A percentile compares a stretch with the other conserved stretches of the same genome.
Evolutionary conservation across 139 green algal genomes (phyloP).

Genomic region (Trebouxia sp.): DNA sequence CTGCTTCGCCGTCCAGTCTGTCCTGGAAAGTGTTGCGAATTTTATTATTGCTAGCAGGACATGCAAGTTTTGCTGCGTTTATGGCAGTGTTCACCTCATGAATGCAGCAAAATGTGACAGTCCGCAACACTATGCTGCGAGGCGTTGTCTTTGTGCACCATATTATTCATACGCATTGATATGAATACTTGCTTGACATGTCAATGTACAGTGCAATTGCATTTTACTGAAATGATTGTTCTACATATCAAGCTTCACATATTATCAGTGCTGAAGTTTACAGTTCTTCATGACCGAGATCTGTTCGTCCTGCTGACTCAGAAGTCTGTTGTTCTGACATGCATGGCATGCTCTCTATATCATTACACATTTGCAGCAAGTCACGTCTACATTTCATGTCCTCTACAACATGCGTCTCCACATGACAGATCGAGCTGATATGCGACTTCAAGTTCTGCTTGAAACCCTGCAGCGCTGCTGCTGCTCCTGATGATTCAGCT

Average conservation of each 20-base stretch:
- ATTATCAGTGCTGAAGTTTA: neutral
- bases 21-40: too few relatives aligned
- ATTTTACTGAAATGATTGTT: too few relatives aligned
- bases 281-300: neutral
- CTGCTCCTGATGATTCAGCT: neutral
- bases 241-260: too few relatives aligned
- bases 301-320: neutral
- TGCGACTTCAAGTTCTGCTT: conserved; percentile 1
- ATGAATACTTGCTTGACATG: too few relatives aligned
- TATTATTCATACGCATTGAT: too few relatives aligned
- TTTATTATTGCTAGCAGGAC: neutral
- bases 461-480: neutral
- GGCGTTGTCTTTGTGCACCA: too few relatives aligned
- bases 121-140: too few relatives aligned
- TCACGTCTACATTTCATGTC: conserved; percentile 7
- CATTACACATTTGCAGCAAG: conserved; percentile 8
- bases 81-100: too few relatives aligned
- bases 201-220: too few relatives aligned
- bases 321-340: neutral
- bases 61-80: too few relatives aligned
- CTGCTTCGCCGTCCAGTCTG: too few relatives aligned
- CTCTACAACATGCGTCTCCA: neutral
- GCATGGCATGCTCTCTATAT: conserved; percentile 20
- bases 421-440: conserved; percentile 22
- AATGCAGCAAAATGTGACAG: too few relatives aligned